Base-by-base conservation (phyloP, 768 basidiomycete genomes). In the Chalciporus piperatus region DNA sequence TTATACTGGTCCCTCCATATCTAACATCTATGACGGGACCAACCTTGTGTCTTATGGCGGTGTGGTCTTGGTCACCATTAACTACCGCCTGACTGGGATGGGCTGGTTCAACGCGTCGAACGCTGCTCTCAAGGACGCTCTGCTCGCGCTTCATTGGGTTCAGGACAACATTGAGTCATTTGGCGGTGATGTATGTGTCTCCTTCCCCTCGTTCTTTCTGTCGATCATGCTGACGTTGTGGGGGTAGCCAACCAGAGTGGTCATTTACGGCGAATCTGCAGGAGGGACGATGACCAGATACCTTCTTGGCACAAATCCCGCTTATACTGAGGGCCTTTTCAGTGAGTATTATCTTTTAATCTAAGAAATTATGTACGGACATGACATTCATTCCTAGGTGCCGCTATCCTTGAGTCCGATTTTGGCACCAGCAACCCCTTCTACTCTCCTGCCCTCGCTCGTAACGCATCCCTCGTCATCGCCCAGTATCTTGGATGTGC, bases 121-220 rank as follows among this genome's bases (percentile, higher is more conserved):
- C 30, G 53, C 53, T 10, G 58, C 55, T 22, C 51, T 74, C 27
- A 65, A 67, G 40, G 72, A 74, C 47, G 51, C 66, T 35, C 45
- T 65, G 5, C 50, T 63, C 16, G 72, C 73, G 9, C 47, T 75
- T 8, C 50, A 70, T 19, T 76, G 72, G 73, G 59, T 75, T 0
- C 67, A 68, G 42, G 37, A 61, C 1, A 62, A 75, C 39, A 71
- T 76, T 14, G 56, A 16, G 51, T 59, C 13, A 37, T 76, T 75
- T 48, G 72, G 74, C 6, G 74, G 74, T 1, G 72, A 75, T 45
- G 62, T 63, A 20, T 14, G 52, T 42, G 12, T 6, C 9, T 10
- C 28, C 1, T 27, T 38, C n/a, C 10, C 17, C 6, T 42, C 7
- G 17, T 27, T 38, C 13, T 43, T n/a, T 14, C 40, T 3, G 17